phyloP scores from a whole-genome alignment of 73 alveolate genomes.

The Stentor roeselii region DNA sequence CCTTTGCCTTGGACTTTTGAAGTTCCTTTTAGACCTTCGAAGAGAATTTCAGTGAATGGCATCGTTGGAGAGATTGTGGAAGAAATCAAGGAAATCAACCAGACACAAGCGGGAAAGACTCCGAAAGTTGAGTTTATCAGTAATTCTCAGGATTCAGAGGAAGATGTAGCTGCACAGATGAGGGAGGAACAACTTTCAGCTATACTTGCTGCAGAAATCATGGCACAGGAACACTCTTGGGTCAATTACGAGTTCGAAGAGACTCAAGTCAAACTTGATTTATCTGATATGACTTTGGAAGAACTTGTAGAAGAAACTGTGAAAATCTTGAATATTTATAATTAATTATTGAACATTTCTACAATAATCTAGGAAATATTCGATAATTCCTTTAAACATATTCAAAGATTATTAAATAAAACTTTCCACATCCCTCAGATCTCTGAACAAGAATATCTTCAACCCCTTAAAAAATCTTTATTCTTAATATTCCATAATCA shows the following conservation, averaged over 20 bases:
- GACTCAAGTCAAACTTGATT: slow-evolving; percentile 58
- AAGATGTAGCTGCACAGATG: slow-evolving; percentile 59
- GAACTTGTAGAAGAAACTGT: slow-evolving; percentile 60
- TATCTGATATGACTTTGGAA: slow-evolving; percentile 69
- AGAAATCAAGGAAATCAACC: slow-evolving; percentile 31
- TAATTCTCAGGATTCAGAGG: slow-evolving; percentile 35
- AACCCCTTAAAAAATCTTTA: too few relatives aligned
- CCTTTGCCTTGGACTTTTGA: slow-evolving; percentile 79
- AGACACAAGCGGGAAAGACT: slow-evolving; percentile 34
- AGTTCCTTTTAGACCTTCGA: slow-evolving; percentile 33
- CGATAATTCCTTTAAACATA: too few relatives aligned
- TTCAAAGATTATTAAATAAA: too few relatives aligned
- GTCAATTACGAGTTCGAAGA: slow-evolving; percentile 68
- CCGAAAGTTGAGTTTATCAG: slow-evolving; percentile 45
- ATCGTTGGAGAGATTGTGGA: slow-evolving; percentile 47
- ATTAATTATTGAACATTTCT: background rate
- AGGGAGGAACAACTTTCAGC: slow-evolving; percentile 68
- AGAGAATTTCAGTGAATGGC: slow-evolving; percentile 35
- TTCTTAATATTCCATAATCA: too few relatives aligned
- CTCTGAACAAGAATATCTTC: too few relatives aligned
- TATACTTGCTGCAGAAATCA: slow-evolving; percentile 54
- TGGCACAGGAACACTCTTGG: slow-evolving; percentile 58
- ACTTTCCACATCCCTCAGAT: too few relatives aligned
- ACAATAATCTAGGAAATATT: too few relatives aligned
- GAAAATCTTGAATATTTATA: background rate